Conservation (phyloP, 2,329 filamentous ascomycete species). For the Monosporascus sp. region DNA sequence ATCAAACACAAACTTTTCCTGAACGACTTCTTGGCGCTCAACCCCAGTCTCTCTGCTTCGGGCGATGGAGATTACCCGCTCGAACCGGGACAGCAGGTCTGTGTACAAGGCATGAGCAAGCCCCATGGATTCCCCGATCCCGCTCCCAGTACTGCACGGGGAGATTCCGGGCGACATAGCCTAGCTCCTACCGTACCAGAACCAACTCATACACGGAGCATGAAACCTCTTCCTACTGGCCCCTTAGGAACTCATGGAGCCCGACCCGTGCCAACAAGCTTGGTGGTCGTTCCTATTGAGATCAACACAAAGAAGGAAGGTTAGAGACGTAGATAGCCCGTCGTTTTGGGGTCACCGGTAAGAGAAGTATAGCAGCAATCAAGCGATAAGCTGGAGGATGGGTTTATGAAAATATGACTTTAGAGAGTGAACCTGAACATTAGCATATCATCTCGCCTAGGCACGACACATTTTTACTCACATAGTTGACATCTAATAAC, state of each 20-base stretch:
- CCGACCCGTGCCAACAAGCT: neutral
- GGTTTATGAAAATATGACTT: no score
- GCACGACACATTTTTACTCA: no score
- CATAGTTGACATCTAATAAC: no score
- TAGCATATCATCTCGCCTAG: no score
- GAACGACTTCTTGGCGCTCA: neutral
- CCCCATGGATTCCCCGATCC: neutral
- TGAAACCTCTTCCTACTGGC: neutral
- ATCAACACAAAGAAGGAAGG: neutral
- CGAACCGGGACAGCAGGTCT: neutral
- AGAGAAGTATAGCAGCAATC: neutral
- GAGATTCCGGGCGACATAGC: neutral
- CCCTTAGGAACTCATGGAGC: neutral
- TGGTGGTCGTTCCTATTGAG: neutral
- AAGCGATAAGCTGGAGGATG: no score
- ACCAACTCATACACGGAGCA: neutral
- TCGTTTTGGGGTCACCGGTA: neutral
- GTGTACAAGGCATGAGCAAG: neutral
- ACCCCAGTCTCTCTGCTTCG: neutral
- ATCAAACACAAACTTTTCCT: neutral
- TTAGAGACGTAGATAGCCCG: neutral
- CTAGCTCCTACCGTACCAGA: neutral
- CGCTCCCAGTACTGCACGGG: neutral
- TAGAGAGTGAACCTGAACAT: no score
- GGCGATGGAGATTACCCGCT: neutral